Evolutionary conservation across 805 yeast species (phyloP), one percentile per base, ranked within the genome.

Genomic region (Cyberlindnera mississippiensis): DNA sequence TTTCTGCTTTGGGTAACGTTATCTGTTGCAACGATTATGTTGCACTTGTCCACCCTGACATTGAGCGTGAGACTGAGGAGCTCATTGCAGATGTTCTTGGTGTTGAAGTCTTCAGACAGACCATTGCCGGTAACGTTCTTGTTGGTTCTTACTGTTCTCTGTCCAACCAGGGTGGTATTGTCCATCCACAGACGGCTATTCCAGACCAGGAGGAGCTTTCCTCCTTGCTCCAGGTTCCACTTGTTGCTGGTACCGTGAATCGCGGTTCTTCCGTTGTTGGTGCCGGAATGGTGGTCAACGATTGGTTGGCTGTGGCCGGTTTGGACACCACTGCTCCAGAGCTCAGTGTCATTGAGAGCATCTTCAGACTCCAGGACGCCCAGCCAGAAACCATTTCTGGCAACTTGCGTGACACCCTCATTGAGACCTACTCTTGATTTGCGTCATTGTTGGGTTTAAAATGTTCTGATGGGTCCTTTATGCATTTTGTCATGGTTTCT

Each of bases 1-100:
- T 93, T 50, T 85, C 96, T 39, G 99, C 99, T 12, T 71, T 93
- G 52, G 99, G 99, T 57, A 93, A 93, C 57, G 99, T 93, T 49
- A 89, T 93, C 60, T 91, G 98, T 69, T 91, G 98, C 71, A 93
- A 93, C 67, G 99, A 93, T 67, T 93, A 93, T 63, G 99, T 95
- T 56, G 99, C 99, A 4, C 76, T 93, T 52, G 99, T 93, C 41
- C 99, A 93, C 67, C 99, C 99, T 38, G 99, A 93, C 71, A 88
- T 93, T 52, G 99, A 93, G 73, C 83, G 99, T 64, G 99, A 93
- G 69, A 93, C 99, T 40, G 99, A 93, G 71, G 99, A 93, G 71
- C 72, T 93, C 56, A 93, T 93, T 62, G 96, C 98, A 35, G 99
- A 93, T 66, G 96, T 90, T 13, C 75, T 93, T 45, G 99, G 99